Evolutionary conservation across 768 basidiomycete genomes (phyloP).

Genomic region (Boletus speciosus): DNA sequence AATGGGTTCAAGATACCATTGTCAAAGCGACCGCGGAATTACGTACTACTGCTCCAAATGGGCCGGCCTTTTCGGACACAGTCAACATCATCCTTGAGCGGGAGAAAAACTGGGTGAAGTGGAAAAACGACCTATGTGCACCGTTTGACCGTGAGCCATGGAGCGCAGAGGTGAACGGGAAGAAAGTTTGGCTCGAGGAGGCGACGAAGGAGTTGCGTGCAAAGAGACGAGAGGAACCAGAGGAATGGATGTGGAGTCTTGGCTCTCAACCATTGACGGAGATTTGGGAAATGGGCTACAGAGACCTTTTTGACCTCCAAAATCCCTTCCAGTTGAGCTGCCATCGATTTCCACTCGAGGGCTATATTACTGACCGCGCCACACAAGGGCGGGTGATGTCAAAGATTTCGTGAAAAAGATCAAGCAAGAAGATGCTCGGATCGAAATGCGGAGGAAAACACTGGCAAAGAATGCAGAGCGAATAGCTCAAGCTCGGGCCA

Average conservation of each 20-base stretch:
- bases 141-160: conserved; percentile 76
- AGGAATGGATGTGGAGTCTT: conserved; percentile 60
- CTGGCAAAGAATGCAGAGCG: conserved; percentile 38
- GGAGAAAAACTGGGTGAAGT: conserved; percentile 87
- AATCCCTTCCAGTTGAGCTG: conserved; percentile 61
- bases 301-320: conserved; percentile 58
- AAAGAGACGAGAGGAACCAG: conserved; percentile 54
- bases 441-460: conserved; percentile 47
- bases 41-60: conserved; percentile 73
- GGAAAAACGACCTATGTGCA: conserved; percentile 82
- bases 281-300: conserved; percentile 81
- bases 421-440: conserved; percentile 61
- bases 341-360: background rate
- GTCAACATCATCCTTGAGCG: conserved; percentile 68
- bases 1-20: conserved; percentile 75
- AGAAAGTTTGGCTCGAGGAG: conserved; percentile 56
- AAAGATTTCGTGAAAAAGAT: conserved; percentile 72
- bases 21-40: conserved; percentile 53
- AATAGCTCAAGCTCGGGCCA: conserved; percentile 40
- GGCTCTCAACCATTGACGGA: conserved; percentile 74
- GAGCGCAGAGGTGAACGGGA: conserved; percentile 45
- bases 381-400: conserved; percentile 62
- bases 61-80: conserved; percentile 72
- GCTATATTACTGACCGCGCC: conserved; percentile 1
- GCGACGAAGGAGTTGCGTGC: conserved; percentile 51